A percentile compares a stretch with the other conserved stretches of the same genome.
These are phyloP conservation scores for Cornus florida DNA, from an alignment of 148 eudicot species.

Conservation along the genomic window DNA sequence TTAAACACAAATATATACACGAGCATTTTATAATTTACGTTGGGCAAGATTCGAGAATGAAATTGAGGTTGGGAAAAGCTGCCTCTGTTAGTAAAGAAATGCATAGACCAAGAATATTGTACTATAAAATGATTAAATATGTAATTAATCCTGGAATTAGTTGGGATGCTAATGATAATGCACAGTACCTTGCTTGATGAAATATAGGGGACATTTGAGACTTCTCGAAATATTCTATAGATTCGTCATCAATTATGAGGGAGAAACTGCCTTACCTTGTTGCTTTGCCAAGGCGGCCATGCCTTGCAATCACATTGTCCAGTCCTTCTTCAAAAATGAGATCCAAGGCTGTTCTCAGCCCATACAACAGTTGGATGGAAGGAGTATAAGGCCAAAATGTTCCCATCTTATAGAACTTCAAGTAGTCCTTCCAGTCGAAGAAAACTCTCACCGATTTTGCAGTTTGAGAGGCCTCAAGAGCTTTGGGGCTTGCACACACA, in stretches of 20 bases:
- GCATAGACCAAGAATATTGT: background rate
- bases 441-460: conserved; percentile 89
- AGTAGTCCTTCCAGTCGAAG: conserved; percentile 97
- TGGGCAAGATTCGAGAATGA: background rate
- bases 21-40: no score
- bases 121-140: no score
- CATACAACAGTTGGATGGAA: conserved; percentile 91
- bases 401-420: conserved; percentile 91
- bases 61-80: background rate
- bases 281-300: conserved; percentile 79
- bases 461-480: conserved; percentile 79
- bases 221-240: background rate
- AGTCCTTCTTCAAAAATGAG: conserved; percentile 95
- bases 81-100: background rate
- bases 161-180: background rate
- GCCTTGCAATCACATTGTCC: conserved; percentile 94
- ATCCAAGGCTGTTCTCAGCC: conserved; percentile 86
- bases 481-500: conserved; percentile 92
- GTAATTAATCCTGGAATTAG: no score
- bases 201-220: background rate
- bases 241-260: background rate
- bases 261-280: conserved; percentile 53
- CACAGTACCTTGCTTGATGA: background rate
- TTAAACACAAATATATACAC: no score
- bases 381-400: conserved; percentile 99